phyloP scores from a whole-genome alignment of 148 eudicot genomes.

The Vaccinium vitisidaea region DNA sequence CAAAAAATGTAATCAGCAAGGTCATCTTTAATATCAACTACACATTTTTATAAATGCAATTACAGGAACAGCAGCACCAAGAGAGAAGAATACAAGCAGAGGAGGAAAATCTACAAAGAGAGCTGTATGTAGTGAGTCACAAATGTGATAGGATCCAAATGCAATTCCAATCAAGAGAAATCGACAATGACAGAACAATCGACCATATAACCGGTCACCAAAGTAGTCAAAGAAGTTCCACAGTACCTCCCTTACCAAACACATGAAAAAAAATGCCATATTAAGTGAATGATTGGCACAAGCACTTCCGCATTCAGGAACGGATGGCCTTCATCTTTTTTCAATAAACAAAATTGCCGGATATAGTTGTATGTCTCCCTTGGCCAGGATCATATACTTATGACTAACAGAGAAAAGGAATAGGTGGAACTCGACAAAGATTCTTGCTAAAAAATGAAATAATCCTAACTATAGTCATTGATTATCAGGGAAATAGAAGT shows the following conservation, averaged over 20 bases:
- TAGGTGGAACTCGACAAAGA: no score
- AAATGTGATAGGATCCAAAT: neutral
- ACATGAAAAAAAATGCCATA: neutral
- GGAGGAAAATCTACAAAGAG: slow-evolving; percentile 1
- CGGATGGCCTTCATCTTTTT: no score
- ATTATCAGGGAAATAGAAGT: neutral
- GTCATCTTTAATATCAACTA: neutral
- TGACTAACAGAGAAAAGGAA: no score
- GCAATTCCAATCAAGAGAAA: slow-evolving; percentile 4
- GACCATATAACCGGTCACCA: neutral
- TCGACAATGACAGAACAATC: neutral
- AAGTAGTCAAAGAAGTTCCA: neutral
- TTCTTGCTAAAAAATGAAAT: no score
- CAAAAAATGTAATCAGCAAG: neutral
- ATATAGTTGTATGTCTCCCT: no score
- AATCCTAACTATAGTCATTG: neutral
- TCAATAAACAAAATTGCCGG: no score
- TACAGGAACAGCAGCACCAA: neutral
- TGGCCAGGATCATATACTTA: no score
- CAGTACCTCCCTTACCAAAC: neutral
- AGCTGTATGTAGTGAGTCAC: neutral
- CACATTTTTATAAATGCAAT: neutral
- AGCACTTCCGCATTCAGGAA: no score
- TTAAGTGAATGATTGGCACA: neutral
- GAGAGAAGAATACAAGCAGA: neutral